Evolutionary conservation across 768 basidiomycete species (phyloP).

Genomic region (Solioccasus polychromus): DNA sequence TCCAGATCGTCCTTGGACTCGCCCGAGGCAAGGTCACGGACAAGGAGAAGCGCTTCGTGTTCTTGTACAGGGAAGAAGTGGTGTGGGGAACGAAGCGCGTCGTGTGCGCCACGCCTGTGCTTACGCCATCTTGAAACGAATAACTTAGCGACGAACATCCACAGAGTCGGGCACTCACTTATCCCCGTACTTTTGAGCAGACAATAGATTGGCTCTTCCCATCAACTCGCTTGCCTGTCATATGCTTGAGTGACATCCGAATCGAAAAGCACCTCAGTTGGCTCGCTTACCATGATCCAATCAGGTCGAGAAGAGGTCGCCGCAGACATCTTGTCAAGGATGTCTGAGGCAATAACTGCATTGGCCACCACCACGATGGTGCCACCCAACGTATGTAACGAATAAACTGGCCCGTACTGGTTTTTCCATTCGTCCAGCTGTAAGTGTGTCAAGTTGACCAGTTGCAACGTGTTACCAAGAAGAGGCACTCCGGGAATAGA

Average conservation of each 20-base stretch:
- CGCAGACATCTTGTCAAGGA: slow-evolving; percentile 8
- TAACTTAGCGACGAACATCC: background rate
- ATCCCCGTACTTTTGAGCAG: slow-evolving; percentile 7
- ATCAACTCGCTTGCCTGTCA: slow-evolving; percentile 5
- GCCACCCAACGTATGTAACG: slow-evolving; percentile 3
- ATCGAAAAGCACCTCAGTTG: background rate
- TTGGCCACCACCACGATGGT: slow-evolving; percentile 13
- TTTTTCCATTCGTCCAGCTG: slow-evolving; percentile 12
- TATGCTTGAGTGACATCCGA: background rate
- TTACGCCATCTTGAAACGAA: slow-evolving; percentile 3
- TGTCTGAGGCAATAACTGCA: slow-evolving; percentile 6
- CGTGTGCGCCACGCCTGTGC: slow-evolving; percentile 5
- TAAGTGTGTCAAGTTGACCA: slow-evolving; percentile 5
- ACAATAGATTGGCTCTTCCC: slow-evolving; percentile 2
- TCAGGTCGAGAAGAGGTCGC: slow-evolving; percentile 8
- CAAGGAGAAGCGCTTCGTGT: slow-evolving; percentile 7
- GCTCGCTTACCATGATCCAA: slow-evolving; percentile 7
- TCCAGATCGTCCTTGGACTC: slow-evolving; percentile 3
- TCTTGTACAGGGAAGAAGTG: slow-evolving; percentile 5
- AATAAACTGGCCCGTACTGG: slow-evolving; percentile 7
- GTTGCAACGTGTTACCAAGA: slow-evolving; percentile 4
- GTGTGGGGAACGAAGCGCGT: background rate
- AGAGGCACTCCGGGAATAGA: slow-evolving; percentile 5
- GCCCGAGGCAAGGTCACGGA: slow-evolving; percentile 4
- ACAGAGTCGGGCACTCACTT: slow-evolving; percentile 3